A percentile compares a stretch with the other conserved stretches of the same genome.
These are phyloP conservation scores for Phyllachora maydis DNA, from an alignment of 2,329 filamentous ascomycete genomes.

Conservation along the genomic window DNA sequence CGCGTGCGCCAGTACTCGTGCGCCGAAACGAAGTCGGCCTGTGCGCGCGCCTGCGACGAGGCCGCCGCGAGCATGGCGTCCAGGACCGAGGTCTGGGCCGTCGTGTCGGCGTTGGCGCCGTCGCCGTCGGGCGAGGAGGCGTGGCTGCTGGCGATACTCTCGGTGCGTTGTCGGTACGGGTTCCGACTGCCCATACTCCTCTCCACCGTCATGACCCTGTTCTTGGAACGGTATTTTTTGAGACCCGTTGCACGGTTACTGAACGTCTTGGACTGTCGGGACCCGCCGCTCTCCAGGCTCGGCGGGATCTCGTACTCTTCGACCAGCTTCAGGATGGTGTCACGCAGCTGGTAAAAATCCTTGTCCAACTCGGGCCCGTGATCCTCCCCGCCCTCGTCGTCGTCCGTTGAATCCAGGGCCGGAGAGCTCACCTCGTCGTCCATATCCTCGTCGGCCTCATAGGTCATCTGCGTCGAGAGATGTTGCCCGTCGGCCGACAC, in stretches of 20 bases:
- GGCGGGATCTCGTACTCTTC: conserved; percentile 67
- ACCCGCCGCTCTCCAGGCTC: conserved; percentile 35
- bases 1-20: conserved; percentile 74
- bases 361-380: conserved; percentile 49
- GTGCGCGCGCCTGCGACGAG: conserved; percentile 53
- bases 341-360: conserved; percentile 62
- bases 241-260: conserved; percentile 48
- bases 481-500: conserved; percentile 52
- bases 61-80: conserved; percentile 59
- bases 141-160: conserved; percentile 8
- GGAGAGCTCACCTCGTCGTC: conserved; percentile 43
- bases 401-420: conserved; percentile 38
- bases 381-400: conserved; percentile 33
- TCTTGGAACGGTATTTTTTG: conserved; percentile 39
- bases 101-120: conserved; percentile 10
- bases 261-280: conserved; percentile 36
- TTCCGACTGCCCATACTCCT: conserved; percentile 34
- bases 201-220: conserved; percentile 29
- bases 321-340: conserved; percentile 62
- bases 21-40: conserved; percentile 65
- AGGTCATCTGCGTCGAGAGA: conserved; percentile 51
- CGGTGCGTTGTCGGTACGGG: conserved; percentile 23
- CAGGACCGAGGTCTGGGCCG: conserved; percentile 24
- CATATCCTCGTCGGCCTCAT: conserved; percentile 43
- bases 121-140: conserved; percentile 8